Percentiles rank a stretch among this genome's conserved stretches.
These are phyloP conservation scores for Scheffersomyces quercinus DNA, from an alignment of 1,139 yeast species.

Conservation along the genomic window DNA sequence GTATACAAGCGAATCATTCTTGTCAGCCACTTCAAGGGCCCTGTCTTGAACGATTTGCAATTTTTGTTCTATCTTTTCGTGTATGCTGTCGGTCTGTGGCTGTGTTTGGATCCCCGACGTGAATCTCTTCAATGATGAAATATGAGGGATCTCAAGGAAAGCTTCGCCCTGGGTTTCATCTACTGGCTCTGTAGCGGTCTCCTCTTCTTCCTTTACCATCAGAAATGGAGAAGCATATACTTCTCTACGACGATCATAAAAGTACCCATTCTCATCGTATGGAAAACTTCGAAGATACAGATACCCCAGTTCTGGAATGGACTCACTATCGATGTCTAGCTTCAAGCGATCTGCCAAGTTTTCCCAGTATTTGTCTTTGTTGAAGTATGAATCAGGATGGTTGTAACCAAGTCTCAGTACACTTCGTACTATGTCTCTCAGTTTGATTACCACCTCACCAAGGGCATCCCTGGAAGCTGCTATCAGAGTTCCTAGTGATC, in stretches of 20 bases:
- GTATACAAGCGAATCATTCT: conserved; percentile 17
- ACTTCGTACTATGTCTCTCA: background rate
- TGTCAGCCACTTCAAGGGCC: conserved; percentile 19
- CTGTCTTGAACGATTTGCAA: conserved; percentile 10
- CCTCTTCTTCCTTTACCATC: background rate
- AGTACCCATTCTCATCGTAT: too few relatives aligned
- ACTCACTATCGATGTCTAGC: background rate
- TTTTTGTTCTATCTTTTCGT: conserved; percentile 11
- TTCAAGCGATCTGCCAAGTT: conserved; percentile 6
- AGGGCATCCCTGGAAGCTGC: too few relatives aligned
- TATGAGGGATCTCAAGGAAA: conserved; percentile 2
- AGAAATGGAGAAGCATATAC: background rate
- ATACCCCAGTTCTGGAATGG: too few relatives aligned
- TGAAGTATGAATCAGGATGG: conserved; percentile 7
- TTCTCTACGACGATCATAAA: background rate
- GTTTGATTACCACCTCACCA: background rate
- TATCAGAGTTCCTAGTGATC: too few relatives aligned
- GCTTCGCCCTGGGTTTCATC: conserved; percentile 1
- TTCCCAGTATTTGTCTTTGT: conserved; percentile 12
- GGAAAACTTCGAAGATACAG: too few relatives aligned
- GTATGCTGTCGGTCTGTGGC: background rate
- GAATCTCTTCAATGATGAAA: conserved; percentile 1
- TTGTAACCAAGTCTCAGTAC: background rate
- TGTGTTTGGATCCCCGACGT: too few relatives aligned
- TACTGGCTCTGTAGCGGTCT: background rate